Evolutionary conservation across 1,284 basidiomycete genomes (phyloP), one percentile per base, ranked within the genome.

Genomic region (Cryptococcus sp.): DNA sequence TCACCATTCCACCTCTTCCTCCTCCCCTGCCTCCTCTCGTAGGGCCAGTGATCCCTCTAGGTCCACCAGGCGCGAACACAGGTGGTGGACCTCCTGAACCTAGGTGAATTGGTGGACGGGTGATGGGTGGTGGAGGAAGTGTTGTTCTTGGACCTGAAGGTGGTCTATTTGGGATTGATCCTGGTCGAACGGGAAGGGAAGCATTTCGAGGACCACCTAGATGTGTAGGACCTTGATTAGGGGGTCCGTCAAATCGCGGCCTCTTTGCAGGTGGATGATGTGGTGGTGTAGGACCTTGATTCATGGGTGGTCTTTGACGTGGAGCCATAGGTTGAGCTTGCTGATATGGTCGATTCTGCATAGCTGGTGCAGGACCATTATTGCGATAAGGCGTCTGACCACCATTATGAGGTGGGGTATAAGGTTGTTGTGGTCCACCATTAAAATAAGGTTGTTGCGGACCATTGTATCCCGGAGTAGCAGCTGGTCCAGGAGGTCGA

Each of bases 191-290:
- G 37, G 49, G 49, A 21, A 56, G 48, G 42, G 52, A 48, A 36
- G 58, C 58, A 24, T 50, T 52, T 39, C 31, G 47, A 51, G 59
- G 55, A 21, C 59, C 58, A 45, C 62, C 81, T 59, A 77, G 78
- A 53, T 80, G 79, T 16, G 77, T 79, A 54, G 77, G 80, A 28
- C 69, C 24, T 46, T 76, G 64, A 77, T 76, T 55, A 75, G 53
- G 58, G 62, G 86, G 85, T 5, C 83, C 84, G 66, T 91, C 89
- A 64, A 90, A 90, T 18, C 88, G 81, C 57, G 85, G 88, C 48
- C 89, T 79, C 72, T 93, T 92, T 2, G 76, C 74, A 0, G 77
- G 76, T 1, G 77, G 77, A 55, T 73, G 70, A 7, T 58, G 55
- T 19, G 36, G 36, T 39, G 36, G 36, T 7, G 36, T 39, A 39